These are phyloP conservation scores for Heteromeles arbutifolia DNA, from an alignment of 306 rosid species.

Conservation along the genomic window DNA sequence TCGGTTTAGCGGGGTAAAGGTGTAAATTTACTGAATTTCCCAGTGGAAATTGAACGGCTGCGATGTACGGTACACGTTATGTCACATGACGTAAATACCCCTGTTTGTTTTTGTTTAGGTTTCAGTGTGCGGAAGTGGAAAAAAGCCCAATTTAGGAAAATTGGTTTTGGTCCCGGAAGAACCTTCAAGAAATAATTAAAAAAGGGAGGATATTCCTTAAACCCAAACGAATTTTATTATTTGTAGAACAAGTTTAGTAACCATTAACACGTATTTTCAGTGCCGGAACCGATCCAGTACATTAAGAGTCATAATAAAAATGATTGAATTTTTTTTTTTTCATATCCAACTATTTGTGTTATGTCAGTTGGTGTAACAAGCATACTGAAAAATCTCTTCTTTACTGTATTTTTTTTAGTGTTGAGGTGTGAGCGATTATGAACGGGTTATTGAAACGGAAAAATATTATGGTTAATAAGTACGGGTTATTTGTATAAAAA, in stretches of 20 bases:
- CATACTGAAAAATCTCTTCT: no score
- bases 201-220: background rate
- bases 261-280: background rate
- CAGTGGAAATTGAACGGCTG: background rate
- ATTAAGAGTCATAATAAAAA: no score
- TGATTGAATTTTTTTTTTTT: no score
- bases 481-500: background rate
- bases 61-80: background rate
- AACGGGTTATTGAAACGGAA: no score
- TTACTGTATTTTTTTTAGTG: no score
- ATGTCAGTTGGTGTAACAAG: no score
- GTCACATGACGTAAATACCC: background rate
- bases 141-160: background rate
- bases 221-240: background rate
- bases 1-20: constrained; percentile 8
- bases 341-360: no score
- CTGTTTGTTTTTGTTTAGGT: background rate
- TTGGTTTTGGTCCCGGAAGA: background rate
- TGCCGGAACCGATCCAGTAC: no score
- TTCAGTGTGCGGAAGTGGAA: background rate
- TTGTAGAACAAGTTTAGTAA: background rate
- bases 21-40: background rate
- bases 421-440: no score
- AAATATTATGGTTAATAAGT: no score
- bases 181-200: background rate